These are phyloP conservation scores for Globisporangium uncinulatum DNA, from an alignment of 352 stramenopile genomes.

Conservation along the genomic window DNA sequence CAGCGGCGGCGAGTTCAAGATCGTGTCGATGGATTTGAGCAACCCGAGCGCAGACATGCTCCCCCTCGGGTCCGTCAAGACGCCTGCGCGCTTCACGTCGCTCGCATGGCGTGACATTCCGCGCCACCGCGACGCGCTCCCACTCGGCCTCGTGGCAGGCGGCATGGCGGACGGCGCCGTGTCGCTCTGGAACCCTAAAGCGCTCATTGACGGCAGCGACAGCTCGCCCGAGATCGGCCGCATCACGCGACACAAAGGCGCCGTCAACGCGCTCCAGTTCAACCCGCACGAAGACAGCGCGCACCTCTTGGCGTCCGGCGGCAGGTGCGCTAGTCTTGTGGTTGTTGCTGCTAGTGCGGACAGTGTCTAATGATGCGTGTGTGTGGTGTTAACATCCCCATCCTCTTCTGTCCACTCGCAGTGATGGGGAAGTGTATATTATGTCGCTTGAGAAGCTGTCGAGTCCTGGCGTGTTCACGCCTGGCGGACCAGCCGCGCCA, in stretches of 20 bases:
- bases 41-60: conserved; percentile 60
- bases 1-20: conserved; percentile 95
- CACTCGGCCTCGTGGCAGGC: conserved; percentile 92
- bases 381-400: neutral
- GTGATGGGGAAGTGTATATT: conserved; percentile 94
- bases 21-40: conserved; percentile 93
- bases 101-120: conserved; percentile 91
- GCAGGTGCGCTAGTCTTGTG: conserved; percentile 23
- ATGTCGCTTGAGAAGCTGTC: conserved; percentile 91
- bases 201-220: conserved; percentile 66
- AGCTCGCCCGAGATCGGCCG: conserved; percentile 63
- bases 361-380: neutral
- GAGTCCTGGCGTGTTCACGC: conserved; percentile 86
- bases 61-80: conserved; percentile 87
- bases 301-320: conserved; percentile 92
- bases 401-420: conserved; percentile 12
- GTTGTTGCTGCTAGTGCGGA: neutral
- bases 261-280: conserved; percentile 94
- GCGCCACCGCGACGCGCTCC: conserved; percentile 66
- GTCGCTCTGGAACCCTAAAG: conserved; percentile 94
- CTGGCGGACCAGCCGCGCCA: conserved; percentile 52
- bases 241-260: conserved; percentile 81
- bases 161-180: conserved; percentile 97
- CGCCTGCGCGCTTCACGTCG: conserved; percentile 89
- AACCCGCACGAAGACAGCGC: conserved; percentile 92